Conservation (phyloP, 176 grass and related monocot species). For the Oryza officinalis region DNA sequence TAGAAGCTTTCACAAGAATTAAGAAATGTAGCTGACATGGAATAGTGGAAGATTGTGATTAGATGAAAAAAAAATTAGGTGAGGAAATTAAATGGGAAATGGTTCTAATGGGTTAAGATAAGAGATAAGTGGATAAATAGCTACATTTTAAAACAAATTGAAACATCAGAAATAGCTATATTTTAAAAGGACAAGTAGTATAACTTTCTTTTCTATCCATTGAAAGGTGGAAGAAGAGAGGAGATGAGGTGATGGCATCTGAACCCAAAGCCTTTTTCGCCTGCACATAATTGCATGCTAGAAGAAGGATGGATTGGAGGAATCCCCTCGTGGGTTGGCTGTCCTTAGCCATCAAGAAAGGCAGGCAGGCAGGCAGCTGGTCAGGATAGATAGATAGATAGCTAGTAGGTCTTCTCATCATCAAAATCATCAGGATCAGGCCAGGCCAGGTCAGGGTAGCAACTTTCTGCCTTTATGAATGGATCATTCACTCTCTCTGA, state of each 20-base stretch:
- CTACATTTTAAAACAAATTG: not conserved
- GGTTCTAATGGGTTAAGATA: too few species aligned
- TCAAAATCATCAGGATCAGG: not conserved
- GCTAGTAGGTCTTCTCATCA: not conserved
- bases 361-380: not conserved
- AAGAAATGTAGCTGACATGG: rapidly evolving
- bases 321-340: conserved; percentile 5
- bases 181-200: too few species aligned
- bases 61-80: too few species aligned
- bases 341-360: conserved; percentile 14
- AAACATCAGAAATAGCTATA: too few species aligned
- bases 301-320: not conserved
- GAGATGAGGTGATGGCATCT: not conserved
- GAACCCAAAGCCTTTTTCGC: conserved; percentile 16
- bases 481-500: not conserved
- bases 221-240: not conserved
- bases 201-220: not conserved
- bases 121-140: too few species aligned
- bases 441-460: not conserved
- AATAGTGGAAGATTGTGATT: too few species aligned
- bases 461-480: conserved; percentile 43
- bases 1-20: too few species aligned
- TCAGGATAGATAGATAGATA: not conserved
- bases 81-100: too few species aligned
- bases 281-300: conserved; percentile 27